Conservation (phyloP, 164 flowering plant genomes). For the Tetracentron sinense region DNA sequence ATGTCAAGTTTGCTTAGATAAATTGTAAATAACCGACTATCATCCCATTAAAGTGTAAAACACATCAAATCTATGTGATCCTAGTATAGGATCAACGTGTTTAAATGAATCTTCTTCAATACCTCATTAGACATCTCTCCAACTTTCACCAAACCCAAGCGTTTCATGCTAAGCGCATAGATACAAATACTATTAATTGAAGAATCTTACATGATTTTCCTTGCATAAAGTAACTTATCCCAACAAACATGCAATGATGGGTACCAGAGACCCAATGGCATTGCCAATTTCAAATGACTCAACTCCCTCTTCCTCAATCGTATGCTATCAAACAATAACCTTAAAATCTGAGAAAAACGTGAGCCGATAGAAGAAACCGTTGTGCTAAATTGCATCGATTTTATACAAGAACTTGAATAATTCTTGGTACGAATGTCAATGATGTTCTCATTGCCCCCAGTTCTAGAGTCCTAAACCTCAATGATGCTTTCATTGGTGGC, state of each 20-base stretch:
- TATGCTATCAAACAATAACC: conserved; percentile 20
- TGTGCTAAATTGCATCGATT: conserved; percentile 24
- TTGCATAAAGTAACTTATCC: conserved; percentile 21
- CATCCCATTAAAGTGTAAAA: conserved; percentile 27
- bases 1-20: conserved; percentile 15
- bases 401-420: conserved; percentile 27
- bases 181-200: conserved; percentile 26
- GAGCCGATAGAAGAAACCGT: conserved; percentile 24
- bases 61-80: conserved; percentile 28
- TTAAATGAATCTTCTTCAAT: conserved; percentile 23
- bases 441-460: conserved; percentile 19
- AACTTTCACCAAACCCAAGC: conserved; percentile 21
- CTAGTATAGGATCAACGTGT: conserved; percentile 24
- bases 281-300: conserved; percentile 25
- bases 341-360: conserved; percentile 19
- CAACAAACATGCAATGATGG: conserved; percentile 24
- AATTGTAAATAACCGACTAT: conserved; percentile 24
- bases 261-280: conserved; percentile 21
- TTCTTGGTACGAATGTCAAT: conserved; percentile 19
- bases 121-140: conserved; percentile 25
- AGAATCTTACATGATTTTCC: conserved; percentile 31
- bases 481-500: too few species aligned
- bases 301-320: conserved; percentile 19
- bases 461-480: conserved; percentile 24
- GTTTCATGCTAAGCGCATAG: conserved; percentile 24